Base-by-base conservation (phyloP, 768 basidiomycete genomes). In the Pulveroboletus frians region DNA sequence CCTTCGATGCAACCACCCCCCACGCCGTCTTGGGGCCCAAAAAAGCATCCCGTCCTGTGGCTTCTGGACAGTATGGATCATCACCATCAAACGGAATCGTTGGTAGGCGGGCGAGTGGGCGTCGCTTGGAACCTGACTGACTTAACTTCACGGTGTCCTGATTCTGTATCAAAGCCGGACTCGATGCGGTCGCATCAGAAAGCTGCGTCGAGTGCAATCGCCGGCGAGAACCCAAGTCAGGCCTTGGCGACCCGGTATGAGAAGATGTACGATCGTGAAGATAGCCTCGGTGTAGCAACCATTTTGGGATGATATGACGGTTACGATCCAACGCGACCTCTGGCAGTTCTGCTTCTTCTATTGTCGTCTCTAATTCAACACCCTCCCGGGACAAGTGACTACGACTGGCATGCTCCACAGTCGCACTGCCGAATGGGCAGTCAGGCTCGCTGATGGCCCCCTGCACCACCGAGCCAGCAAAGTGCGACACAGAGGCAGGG, bases 221-320 rank as follows among this genome's bases (percentile, higher is more conserved):
- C 18, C 66, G 68, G 49, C 71, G 54, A 31, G 63, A 58, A 37
- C 71, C 53, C 37, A 52, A 36, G 15, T 61, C 47, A 45, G 46
- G 67, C 57, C 46, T 65, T 52, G 50, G 54, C 2, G 72, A 69
- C 41, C 54, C 57, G 2, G 72, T 59, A 46, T 72, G 77, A 15
- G 80, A 78, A 41, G 76, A 69, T 3, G 79, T 77, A 29, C 72
- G 60, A 14, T 81, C 78, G 23, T 76, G 73, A 40, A 79, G 69
- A 20, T 52, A 55, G 46, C 68, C 67, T 14, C 72, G 75, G 29
- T 76, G 75, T 39, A 96, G 74, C 70, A 97, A 73, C 88, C 92
- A 96, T 54, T 92, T 83, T 4, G 96, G 95, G 41, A 99, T 84
- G 51, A 99, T 96, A 68, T 99, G 96, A n/a, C 88, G 79, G 65